Percentiles rank a stretch among this genome's conserved stretches.
These are phyloP conservation scores for Leccinum fallax DNA, from an alignment of 1,284 basidiomycete genomes.

Conservation along the genomic window DNA sequence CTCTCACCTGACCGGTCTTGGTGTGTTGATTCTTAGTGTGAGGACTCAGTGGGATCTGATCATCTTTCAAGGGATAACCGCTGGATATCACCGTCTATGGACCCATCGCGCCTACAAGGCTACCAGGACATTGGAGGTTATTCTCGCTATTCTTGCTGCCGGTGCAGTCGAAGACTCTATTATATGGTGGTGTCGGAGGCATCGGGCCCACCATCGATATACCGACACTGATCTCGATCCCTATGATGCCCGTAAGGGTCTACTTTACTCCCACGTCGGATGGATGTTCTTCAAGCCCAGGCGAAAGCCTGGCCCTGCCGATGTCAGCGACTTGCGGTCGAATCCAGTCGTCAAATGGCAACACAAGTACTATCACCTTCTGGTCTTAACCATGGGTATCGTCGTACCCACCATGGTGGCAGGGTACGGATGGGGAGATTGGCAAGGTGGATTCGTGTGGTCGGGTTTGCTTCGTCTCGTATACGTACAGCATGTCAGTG, in stretches of 20 bases:
- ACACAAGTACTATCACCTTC: slow-evolving; percentile 73
- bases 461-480: slow-evolving; percentile 75
- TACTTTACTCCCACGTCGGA: slow-evolving; percentile 78
- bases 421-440: slow-evolving; percentile 81
- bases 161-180: slow-evolving; percentile 86
- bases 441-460: slow-evolving; percentile 79
- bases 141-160: slow-evolving; percentile 77
- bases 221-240: slow-evolving; percentile 94
- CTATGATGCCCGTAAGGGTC: slow-evolving; percentile 84
- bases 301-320: slow-evolving; percentile 81
- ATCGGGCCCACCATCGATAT: slow-evolving; percentile 90
- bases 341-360: slow-evolving; percentile 84
- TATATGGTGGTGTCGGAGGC: slow-evolving; percentile 91
- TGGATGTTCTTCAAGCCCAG: slow-evolving; percentile 92
- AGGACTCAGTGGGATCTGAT: too few relatives aligned
- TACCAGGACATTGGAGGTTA: slow-evolving; percentile 74
- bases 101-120: slow-evolving; percentile 89
- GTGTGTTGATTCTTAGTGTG: slow-evolving; percentile 32
- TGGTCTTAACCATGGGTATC: slow-evolving; percentile 79
- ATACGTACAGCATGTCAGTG: slow-evolving; percentile 86
- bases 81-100: slow-evolving; percentile 89
- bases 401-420: slow-evolving; percentile 73
- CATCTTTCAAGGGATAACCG: slow-evolving; percentile 40
- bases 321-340: slow-evolving; percentile 79
- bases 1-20: slow-evolving; percentile 84